Evolutionary conservation across 768 basidiomycete genomes (phyloP).

Genomic region (Podaxis mareebaensis): DNA sequence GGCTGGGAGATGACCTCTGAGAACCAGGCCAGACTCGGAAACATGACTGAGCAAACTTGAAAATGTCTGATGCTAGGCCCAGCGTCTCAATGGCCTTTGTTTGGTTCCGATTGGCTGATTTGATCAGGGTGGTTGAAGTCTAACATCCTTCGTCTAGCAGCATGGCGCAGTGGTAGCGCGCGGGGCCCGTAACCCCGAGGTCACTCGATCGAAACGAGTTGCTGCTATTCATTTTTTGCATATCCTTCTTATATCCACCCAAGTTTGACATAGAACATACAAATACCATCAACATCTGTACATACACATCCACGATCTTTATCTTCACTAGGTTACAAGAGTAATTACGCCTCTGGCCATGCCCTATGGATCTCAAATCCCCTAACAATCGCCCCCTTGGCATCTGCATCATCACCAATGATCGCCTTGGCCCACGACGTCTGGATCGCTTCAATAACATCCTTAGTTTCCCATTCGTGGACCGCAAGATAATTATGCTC

Average conservation of each 20-base stretch:
- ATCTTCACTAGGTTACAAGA: no score
- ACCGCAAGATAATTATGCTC: not conserved
- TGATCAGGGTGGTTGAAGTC: no score
- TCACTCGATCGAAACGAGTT: conserved; percentile 68
- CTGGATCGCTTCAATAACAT: not conserved
- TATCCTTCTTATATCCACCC: not conserved
- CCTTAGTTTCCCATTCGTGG: not conserved
- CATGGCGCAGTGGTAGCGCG: conserved; percentile 62
- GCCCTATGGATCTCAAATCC: not conserved
- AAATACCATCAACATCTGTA: no score
- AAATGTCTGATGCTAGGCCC: not conserved
- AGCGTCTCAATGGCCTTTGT: not conserved
- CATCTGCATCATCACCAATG: not conserved
- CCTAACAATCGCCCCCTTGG: not conserved
- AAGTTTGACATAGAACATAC: no score
- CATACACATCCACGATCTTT: no score
- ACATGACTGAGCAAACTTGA: conserved; percentile 22
- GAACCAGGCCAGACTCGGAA: conserved; percentile 30
- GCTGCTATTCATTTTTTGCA: conserved; percentile 41
- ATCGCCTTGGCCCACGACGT: not conserved
- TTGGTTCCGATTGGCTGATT: no score
- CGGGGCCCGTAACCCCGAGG: conserved; percentile 65
- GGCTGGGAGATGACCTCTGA: conserved; percentile 53
- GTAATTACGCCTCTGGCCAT: no score
- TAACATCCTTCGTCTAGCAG: conserved; percentile 31